phyloP scores from a whole-genome alignment of 2,329 filamentous ascomycete genomes.

The Arachnopeziza araneosa region DNA sequence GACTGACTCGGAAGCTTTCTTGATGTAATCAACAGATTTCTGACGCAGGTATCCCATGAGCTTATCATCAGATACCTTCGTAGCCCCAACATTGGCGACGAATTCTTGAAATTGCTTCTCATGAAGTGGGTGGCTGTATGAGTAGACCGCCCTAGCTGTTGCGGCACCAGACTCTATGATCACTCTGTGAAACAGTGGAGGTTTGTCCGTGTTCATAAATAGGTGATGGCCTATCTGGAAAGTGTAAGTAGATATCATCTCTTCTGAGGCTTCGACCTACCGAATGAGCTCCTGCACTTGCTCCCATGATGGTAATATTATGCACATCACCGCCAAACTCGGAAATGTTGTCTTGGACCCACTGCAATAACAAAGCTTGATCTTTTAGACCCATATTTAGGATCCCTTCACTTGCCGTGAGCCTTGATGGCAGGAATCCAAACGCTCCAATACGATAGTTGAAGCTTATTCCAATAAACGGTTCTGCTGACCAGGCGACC shows the following conservation, averaged over 20 bases:
- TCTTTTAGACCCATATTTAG: slow-evolving; percentile 62
- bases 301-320: slow-evolving; percentile 56
- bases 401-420: slow-evolving; percentile 49
- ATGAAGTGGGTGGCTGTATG: slow-evolving; percentile 50
- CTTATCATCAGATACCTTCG: slow-evolving; percentile 36
- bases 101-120: slow-evolving; percentile 51
- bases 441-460: slow-evolving; percentile 60
- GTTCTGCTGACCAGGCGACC: slow-evolving; percentile 46
- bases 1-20: slow-evolving; percentile 38
- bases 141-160: slow-evolving; percentile 49
- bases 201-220: slow-evolving; percentile 39
- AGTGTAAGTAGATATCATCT: background rate
- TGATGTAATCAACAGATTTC: slow-evolving; percentile 35
- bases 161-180: slow-evolving; percentile 53
- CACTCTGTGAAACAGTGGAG: slow-evolving; percentile 43
- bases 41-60: slow-evolving; percentile 48
- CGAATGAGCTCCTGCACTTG: slow-evolving; percentile 58
- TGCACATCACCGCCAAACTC: slow-evolving; percentile 54
- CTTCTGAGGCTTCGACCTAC: slow-evolving; percentile 30
- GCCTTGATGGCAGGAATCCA: slow-evolving; percentile 59
- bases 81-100: slow-evolving; percentile 45
- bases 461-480: slow-evolving; percentile 53
- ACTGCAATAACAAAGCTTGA: slow-evolving; percentile 52
- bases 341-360: slow-evolving; percentile 55
- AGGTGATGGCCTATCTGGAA: slow-evolving; percentile 61